Base-by-base conservation (phyloP, 192 early-diverging fungal species). In the Paraglomus brasilianum region DNA sequence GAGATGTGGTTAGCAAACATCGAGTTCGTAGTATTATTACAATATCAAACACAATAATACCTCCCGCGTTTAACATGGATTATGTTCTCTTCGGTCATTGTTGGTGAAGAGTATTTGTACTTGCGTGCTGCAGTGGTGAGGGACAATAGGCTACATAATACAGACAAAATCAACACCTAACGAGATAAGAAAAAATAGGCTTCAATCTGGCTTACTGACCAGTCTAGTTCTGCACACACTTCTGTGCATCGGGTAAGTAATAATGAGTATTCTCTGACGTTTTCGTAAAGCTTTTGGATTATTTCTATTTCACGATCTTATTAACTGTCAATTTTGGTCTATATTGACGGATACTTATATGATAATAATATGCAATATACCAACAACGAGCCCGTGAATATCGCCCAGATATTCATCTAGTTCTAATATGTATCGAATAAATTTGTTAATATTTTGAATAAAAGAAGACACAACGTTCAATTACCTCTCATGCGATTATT, bases 291-390 rank as follows among this genome's bases (percentile, higher is more conserved):
- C 11, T 72, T 72, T 40, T 96, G 89, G 22, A 94, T 73, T 0
- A 93, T 83, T 66, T 93, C 94, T 8, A 94, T 88, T 67, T 96
- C 94, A 53, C 86, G 82, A 69, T 95, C 95, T 86, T 77, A 8
- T 24, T 14, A 9, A 51, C 22, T 22, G 21, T 48, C 43, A 5
- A 44, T 21, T 17, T 5, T 38, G 1, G 45, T 47, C 13, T 38
- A 24, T 15, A n/a, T 74, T 53, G 21, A 42, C 21, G 51, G n/a
- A 40, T 1, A 11, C 38, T 39, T 8, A 36, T 24, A 46, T n/a
- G 17, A 8, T 14, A 6, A 39, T 30, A 17, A 13, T 24, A n/a
- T 36, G 4, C 11, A 21, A 51, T 81, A 64, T 79, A 83, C 88
- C 86, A 24, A 89, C 86, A 66, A 96, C 90, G 40, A 91, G 78